These are phyloP conservation scores for Kandelia obovata DNA, from an alignment of 345 rosid species.

Conservation along the genomic window DNA sequence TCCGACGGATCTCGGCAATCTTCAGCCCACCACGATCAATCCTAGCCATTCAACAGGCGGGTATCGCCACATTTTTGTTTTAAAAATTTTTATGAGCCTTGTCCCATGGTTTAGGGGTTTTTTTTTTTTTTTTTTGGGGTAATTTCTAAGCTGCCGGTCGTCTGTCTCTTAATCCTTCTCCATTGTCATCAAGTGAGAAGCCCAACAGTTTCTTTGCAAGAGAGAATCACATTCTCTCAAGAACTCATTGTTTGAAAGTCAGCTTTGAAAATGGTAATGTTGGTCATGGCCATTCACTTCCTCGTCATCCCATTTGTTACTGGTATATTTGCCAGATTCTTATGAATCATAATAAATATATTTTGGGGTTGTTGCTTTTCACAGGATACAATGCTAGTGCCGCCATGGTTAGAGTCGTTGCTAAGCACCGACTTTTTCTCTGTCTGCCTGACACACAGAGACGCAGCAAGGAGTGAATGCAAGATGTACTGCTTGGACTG, in stretches of 20 bases:
- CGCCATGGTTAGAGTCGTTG: constrained; percentile 76
- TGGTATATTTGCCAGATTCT: neutral
- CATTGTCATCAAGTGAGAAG: constrained; percentile 2
- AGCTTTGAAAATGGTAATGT: constrained; percentile 13
- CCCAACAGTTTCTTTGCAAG: neutral
- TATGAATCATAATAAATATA: neutral
- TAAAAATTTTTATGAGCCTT: constrained; percentile 21
- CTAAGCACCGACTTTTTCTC: constrained; percentile 57
- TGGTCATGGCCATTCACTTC: neutral
- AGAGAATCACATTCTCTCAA: neutral
- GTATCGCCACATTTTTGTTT: constrained; percentile 8
- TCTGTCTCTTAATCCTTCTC: constrained; percentile 2
- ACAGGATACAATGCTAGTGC: constrained; percentile 55
- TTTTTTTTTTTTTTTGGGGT: constrained; percentile 32
- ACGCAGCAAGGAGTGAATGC: constrained; percentile 68
- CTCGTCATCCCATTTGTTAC: too few relatives aligned
- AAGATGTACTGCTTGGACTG: constrained; percentile 90
- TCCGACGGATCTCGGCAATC: constrained; percentile 23
- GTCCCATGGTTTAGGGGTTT: constrained; percentile 28
- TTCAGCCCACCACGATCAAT: constrained; percentile 39
- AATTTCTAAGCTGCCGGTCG: neutral
- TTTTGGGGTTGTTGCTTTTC: neutral
- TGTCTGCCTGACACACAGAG: constrained; percentile 55
- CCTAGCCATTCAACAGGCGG: constrained; percentile 19
- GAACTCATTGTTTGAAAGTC: constrained; percentile 13